Evolutionary conservation across 805 yeast species (phyloP), one percentile per base, ranked within the genome.

Genomic region (Schwanniomyces polymorphus): DNA sequence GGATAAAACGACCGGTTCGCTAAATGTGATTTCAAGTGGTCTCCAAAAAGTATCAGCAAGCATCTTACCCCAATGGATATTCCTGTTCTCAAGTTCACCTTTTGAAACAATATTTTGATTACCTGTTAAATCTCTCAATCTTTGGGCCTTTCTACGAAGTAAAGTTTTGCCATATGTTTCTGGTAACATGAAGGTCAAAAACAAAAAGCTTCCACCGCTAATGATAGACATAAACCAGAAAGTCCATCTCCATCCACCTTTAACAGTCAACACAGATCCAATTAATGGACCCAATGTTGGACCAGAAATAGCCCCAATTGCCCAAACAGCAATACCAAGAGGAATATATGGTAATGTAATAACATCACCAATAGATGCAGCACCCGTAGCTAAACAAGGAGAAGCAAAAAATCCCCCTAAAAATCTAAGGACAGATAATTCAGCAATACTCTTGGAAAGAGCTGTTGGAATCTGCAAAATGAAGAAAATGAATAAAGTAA

Each of bases 1-100:
- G n/a, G n/a, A 67, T 16, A 82, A 48, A 14, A 82, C 76, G 25
- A 79, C 80, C 0, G 88, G 88, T 57, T 83, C 88, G 41, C 61
- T 50, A 27, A 75, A 35, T 8, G 76, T 67, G 41, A 83, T 67
- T 44, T 72, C 74, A 43, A 78, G 46, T 1, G 88, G 88, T 51
- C 81, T 70, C 72, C 74, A 75, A 11, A 77, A 60, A 8, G 70
- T 68, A 11, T 67, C 69, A 11, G 43, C 42, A 14, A 45, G 27
- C 18, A 46, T 17, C 9, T 41, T 48, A 4, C 35, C 43, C 5
- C 2, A 40, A 4, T 46, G 37, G 41, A 40, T 29, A 9, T 14
- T 23, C 8, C 35, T 41, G 18, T 71, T 37, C 62, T 68, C 26
- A 61, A 59, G 9, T 77, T 80, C 39, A 38, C 67, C 72, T 38